phyloP scores from a whole-genome alignment of 441 rosid genomes.

The Viola pubescens region DNA sequence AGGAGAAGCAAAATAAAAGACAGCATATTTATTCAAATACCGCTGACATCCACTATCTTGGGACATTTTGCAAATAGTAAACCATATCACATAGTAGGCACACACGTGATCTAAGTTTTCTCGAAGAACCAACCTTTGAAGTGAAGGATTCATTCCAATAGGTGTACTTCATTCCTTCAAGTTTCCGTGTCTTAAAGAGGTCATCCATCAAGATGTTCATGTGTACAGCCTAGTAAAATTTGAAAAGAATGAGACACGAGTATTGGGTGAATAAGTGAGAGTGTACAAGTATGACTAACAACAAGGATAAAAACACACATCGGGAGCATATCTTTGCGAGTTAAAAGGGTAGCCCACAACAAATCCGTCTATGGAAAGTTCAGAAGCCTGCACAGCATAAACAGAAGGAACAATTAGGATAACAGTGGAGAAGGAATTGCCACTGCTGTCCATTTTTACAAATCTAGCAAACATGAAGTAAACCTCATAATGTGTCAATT shows the following conservation, averaged over 20 bases:
- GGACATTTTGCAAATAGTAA: too few species aligned
- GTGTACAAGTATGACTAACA: not conserved
- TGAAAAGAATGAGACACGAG: constrained; percentile 7
- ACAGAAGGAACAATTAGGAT: not conserved
- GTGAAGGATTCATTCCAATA: constrained; percentile 79
- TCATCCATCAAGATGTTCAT: constrained; percentile 67
- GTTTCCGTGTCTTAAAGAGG: constrained; percentile 53
- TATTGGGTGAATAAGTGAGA: constrained; percentile 2
- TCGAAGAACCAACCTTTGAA: constrained; percentile 49
- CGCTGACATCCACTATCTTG: too few species aligned
- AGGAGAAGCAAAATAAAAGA: too few species aligned
- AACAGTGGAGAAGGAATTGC: too few species aligned
- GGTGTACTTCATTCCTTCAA: constrained; percentile 53
- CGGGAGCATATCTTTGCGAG: constrained; percentile 25
- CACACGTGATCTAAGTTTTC: too few species aligned
- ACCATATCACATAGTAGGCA: too few species aligned
- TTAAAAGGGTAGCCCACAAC: constrained; percentile 66
- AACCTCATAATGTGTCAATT: too few species aligned
- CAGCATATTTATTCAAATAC: too few species aligned
- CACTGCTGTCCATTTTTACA: too few species aligned
- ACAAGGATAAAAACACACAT: constrained; percentile 31
- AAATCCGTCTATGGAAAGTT: constrained; percentile 55
- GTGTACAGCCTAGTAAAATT: constrained; percentile 40
- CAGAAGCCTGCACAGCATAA: constrained; percentile 43
- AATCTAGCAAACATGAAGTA: too few species aligned